Base-by-base conservation (phyloP, 2,329 filamentous ascomycete genomes). In the Penicillium psychrosexuale region DNA sequence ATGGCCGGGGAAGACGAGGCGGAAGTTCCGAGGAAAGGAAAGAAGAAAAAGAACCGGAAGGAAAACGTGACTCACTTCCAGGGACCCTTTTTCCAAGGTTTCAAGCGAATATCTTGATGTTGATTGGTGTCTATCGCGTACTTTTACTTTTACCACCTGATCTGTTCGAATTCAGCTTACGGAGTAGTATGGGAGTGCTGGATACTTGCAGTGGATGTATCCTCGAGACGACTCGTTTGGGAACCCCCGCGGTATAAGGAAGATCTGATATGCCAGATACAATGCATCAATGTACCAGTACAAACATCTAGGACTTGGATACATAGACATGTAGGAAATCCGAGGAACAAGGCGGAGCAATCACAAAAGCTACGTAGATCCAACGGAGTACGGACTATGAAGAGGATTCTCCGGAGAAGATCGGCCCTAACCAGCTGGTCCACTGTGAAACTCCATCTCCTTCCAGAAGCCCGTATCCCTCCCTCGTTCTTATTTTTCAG, bases 31-130 rank as follows among this genome's bases (percentile, higher is more conserved):
- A 56, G 56, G 57, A 62, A 60, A 64, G 61, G 53, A 60, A 62
- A 57, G 47, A 61, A 65, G 63, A 65, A 63, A 65, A 65, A 60
- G 63, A 65, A 64, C 55, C 63, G 63, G 63, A 59, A 36, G 22
- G 33, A 56, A 43, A 50, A 17, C 45, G 49, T 65, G 62, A 65
- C 48, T 65, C 63, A 65, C 49, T 31, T 40, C n/a, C 38, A 30
- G 47, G 17, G 30, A 42, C 17, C 22, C 47, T 42, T 45, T 53
- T 54, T 24, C 38, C 51, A 53, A n/a, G 38, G 38, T 53, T 37
- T n/a, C 5, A 33, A 50, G 11, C 19, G 37, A 38, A 39, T 38
- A 1, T 12, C 3, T 28, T 15, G 11, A 19, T 37, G 9, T 5
- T 62, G 51, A 61, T 62, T 62, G 60, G 60, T 8, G 8, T n/a